Evolutionary conservation across 805 yeast species (phyloP).

Genomic region (Kazachstania psychrophila): DNA sequence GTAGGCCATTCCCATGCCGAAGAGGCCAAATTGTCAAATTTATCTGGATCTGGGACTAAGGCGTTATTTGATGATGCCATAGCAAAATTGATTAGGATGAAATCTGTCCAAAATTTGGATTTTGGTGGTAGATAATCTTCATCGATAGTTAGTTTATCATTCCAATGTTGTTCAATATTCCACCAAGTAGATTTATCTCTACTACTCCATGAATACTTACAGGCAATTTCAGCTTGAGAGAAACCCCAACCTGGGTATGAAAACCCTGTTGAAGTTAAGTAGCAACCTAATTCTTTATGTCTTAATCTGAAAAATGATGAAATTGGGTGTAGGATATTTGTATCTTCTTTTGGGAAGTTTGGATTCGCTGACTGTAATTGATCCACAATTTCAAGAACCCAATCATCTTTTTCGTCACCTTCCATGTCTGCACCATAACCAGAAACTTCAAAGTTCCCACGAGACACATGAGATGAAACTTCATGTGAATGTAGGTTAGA

Average conservation of each 20-base stretch:
- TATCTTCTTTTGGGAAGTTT: slow-evolving; percentile 37
- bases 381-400: slow-evolving; percentile 63
- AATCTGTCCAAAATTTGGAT: slow-evolving; percentile 69
- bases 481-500: slow-evolving; percentile 67
- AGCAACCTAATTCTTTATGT: slow-evolving; percentile 64
- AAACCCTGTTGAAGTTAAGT: slow-evolving; percentile 74
- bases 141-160: slow-evolving; percentile 49
- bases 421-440: slow-evolving; percentile 57
- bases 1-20: slow-evolving; percentile 86
- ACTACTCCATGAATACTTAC: slow-evolving; percentile 54
- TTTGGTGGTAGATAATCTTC: slow-evolving; percentile 45
- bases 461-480: slow-evolving; percentile 52
- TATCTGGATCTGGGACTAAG: slow-evolving; percentile 67
- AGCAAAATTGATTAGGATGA: slow-evolving; percentile 64
- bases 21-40: slow-evolving; percentile 61
- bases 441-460: slow-evolving; percentile 51
- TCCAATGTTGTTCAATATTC: slow-evolving; percentile 68
- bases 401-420: slow-evolving; percentile 70
- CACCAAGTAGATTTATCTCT: slow-evolving; percentile 85
- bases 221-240: slow-evolving; percentile 91
- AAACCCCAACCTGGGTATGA: slow-evolving; percentile 95
- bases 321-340: slow-evolving; percentile 57
- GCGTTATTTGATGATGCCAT: slow-evolving; percentile 87
- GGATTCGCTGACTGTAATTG: slow-evolving; percentile 36
- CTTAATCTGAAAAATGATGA: slow-evolving; percentile 74